Base-by-base conservation (phyloP, 2,329 filamentous ascomycete species). In the Onygena corvina region DNA sequence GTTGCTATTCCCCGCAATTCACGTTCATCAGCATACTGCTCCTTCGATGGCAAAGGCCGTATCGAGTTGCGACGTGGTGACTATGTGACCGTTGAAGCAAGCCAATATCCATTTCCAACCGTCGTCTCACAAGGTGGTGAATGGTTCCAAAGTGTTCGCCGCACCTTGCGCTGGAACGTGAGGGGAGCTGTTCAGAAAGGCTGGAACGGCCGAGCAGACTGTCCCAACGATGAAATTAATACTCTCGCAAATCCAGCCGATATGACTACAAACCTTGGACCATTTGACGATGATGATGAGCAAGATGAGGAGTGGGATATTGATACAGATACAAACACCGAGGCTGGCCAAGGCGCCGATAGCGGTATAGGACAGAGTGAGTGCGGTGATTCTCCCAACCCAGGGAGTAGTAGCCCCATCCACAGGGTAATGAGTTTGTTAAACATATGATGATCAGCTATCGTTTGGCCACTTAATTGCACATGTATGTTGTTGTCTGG, bases 21-120 rank as follows among this genome's bases (percentile, higher is more conserved):
- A 33, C 84, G 92, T 42, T 90, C 89, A 12, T 94, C 88, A 0
- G 92, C 92, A 1, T 95, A 95, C 73, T 95, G 90, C 64, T 87
- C 88, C 34, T 98, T 98, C 64, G 92, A 98, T 63, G 92, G 92
- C 66, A 98, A 96, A 67, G 89, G 88, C 50, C 87, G 92, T 46
- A 79, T 98, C 36, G 90, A 98, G 67, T 80, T 98, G 30, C 83
- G 83, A 54, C 86, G 90, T 60, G 92, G 92, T 48, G 92, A 98
- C 68, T 86, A 90, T 60, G 92, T 98, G 64, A 95, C 90, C 53
- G 92, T 98, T 59, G 87, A 90, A 34, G 92, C 92, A 2, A 93
- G 86, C 25, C 88, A 94, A 64, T 98, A 95, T 61, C 92, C 92
- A 0, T 96, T 98, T 71, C 92, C 92, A 2, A 96, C 92, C 1